Conservation (phyloP, 164 flowering plant genomes). For the Hamamelis virginiana region DNA sequence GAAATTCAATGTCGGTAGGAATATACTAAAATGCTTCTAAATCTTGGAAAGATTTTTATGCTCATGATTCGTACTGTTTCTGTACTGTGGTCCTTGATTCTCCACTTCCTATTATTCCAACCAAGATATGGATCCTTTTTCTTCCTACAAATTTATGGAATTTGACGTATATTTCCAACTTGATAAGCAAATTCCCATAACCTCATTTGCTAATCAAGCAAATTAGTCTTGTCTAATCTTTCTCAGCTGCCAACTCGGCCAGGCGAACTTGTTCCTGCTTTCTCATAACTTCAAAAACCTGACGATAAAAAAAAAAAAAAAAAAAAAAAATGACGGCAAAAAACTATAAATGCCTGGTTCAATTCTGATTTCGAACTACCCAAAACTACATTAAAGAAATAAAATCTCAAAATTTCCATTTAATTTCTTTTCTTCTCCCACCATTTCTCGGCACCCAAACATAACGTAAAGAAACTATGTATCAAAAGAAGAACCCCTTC, state of each 20-base stretch:
- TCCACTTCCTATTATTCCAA: conserved; percentile 25
- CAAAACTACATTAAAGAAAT: neutral
- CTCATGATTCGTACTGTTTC: conserved; percentile 9
- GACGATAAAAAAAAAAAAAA: conserved; percentile 1
- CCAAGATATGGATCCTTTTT: conserved; percentile 11
- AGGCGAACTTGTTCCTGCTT: conserved; percentile 68
- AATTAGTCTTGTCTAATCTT: conserved; percentile 22
- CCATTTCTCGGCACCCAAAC: neutral
- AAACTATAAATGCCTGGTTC: neutral
- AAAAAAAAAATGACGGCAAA: too few species aligned
- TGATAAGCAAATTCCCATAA: conserved; percentile 12
- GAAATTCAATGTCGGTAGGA: neutral
- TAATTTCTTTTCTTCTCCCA: neutral
- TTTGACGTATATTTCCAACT: conserved; percentile 10
- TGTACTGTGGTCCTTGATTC: conserved; percentile 16
- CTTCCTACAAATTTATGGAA: neutral
- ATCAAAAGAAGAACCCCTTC: conserved; percentile 20
- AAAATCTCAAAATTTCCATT: too few species aligned
- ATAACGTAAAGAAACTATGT: neutral
- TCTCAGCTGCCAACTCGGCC: conserved; percentile 62
- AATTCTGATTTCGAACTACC: neutral
- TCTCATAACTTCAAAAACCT: conserved; percentile 74
- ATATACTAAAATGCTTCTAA: neutral
- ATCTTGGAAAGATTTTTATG: conserved; percentile 14
- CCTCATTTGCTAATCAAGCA: conserved; percentile 9